Base-by-base conservation (phyloP, 148 eudicot species). In the Silene uniflora region DNA sequence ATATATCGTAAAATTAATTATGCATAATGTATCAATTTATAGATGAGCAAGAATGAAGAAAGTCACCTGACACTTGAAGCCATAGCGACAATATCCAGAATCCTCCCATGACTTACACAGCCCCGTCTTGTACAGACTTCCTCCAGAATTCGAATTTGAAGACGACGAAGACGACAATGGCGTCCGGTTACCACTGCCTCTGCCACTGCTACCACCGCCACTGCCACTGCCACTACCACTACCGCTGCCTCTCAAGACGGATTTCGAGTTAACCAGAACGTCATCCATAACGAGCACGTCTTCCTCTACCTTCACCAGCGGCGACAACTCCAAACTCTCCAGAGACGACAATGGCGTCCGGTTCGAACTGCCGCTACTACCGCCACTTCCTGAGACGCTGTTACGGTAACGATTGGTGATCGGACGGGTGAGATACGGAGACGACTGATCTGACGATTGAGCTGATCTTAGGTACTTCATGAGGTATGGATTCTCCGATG, bases 261-360 rank as follows among this genome's bases (percentile, higher is more conserved):
- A 54, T 27, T 27, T 49, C 3, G 83, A 63, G 14, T 29, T 78
- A 7, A 87, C 84, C 11, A 80, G 76, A 79, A 86, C 76, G 16
- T 86, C 87, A 44, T 90, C 94, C 88, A 90, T 86, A 14, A 90
- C 88, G 58, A 90, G 35, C 67, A 88, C 89, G 54, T 87, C 91
- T 35, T 90, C 89, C 80, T 87, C 86, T 65, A 82, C 80, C 76
- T 87, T 85, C 47, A 84, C 79, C 71, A 74, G 55, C 73, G 85
- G 73, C 11, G 87, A 82, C 72, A 75, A 58, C 74, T 79, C 74
- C 62, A 80, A 24, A 32, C 77, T 84, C 74, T 79, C 81, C 24
- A 84, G 14, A 25, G 85, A 22, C 54, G 82, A 42, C 44, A 79
- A 79, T 10, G 80, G 80, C 70, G 84, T 55, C 29, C 64, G 35